Conservation (phyloP, 495 filamentous ascomycete genomes). For the Lophiotrema nucula region DNA sequence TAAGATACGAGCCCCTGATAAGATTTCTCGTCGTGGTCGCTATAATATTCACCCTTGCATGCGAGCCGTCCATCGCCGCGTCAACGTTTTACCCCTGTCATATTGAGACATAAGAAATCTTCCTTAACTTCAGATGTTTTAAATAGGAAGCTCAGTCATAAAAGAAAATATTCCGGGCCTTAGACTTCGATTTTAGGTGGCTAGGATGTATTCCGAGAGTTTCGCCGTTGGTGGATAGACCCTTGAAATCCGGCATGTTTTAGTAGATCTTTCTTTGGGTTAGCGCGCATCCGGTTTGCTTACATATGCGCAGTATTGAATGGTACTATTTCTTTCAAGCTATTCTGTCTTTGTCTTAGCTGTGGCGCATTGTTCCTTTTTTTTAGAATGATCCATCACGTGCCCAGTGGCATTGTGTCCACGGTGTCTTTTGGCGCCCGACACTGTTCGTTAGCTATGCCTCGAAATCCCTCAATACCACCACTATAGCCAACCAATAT, state of each 20-base stretch:
- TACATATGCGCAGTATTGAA: constrained; percentile 2
- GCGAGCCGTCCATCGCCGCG: not conserved
- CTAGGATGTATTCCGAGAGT: constrained; percentile 1
- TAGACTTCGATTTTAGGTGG: not conserved
- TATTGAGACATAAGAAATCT: not conserved
- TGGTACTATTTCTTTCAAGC: not conserved
- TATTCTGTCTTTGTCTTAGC: not conserved
- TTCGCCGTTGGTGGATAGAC: too few species aligned
- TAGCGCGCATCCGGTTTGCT: not conserved
- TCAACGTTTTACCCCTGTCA: not conserved
- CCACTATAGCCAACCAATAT: not conserved
- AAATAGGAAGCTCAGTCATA: not conserved
- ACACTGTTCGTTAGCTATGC: not conserved
- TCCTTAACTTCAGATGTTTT: not conserved
- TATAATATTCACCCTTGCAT: not conserved
- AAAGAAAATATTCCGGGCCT: not conserved
- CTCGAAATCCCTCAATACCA: not conserved
- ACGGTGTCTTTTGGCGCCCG: not conserved
- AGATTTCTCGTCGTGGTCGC: not conserved
- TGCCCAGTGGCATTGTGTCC: not conserved
- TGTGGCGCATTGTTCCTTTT: constrained; percentile 4
- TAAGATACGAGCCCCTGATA: not conserved
- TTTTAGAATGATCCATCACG: not conserved
- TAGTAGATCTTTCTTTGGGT: not conserved
- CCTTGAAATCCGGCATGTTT: not conserved